Percentiles rank a stretch among this genome's conserved stretches.
phyloP scores from a whole-genome alignment of 495 filamentous ascomycete species.

The Aspergillus avenaceus region DNA sequence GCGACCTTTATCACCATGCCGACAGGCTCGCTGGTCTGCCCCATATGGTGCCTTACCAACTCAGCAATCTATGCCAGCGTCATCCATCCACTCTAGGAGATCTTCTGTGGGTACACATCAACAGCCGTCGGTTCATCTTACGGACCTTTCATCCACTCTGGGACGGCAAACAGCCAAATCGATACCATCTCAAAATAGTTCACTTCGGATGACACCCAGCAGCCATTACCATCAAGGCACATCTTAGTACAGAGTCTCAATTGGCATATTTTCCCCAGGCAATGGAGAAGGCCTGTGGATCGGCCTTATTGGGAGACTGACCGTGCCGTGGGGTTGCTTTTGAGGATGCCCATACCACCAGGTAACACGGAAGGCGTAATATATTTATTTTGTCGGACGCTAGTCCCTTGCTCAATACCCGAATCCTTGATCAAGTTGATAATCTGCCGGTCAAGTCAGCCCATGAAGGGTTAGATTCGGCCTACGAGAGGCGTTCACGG shows the following conservation, averaged over 20 bases:
- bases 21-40: not conserved
- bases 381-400: too few species aligned
- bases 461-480: too few species aligned
- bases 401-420: too few species aligned
- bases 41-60: not conserved
- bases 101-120: not conserved
- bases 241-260: not conserved
- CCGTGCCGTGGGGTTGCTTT: too few species aligned
- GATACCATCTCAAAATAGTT: not conserved
- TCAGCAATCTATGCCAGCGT: not conserved
- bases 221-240: not conserved
- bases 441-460: too few species aligned
- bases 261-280: not conserved
- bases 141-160: not conserved
- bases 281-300: too few species aligned
- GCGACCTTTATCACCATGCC: not conserved
- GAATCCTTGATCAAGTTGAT: too few species aligned
- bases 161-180: not conserved
- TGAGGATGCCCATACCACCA: too few species aligned
- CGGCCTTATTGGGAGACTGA: too few species aligned
- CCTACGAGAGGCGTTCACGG: too few species aligned
- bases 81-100: slow-evolving; percentile 1
- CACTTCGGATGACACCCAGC: not conserved
- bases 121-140: not conserved
- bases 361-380: too few species aligned